Evolutionary conservation across 768 basidiomycete species (phyloP).

Genomic region (Rhodocollybia butyracea): DNA sequence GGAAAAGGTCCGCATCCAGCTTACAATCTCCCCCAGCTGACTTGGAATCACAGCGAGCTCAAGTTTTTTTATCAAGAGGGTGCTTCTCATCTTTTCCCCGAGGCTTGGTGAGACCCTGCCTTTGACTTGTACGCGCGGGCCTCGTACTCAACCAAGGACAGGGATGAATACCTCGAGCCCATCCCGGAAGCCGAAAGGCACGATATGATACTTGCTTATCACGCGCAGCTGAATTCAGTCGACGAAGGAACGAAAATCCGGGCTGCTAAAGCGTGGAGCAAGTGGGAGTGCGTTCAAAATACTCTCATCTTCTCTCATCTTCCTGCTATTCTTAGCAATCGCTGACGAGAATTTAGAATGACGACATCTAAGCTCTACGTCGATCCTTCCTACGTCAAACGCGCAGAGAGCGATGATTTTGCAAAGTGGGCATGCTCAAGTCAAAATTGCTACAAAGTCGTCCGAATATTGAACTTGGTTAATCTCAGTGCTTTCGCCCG

Average conservation of each 20-base stretch:
- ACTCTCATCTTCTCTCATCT: neutral
- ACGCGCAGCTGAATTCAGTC: conserved; percentile 67
- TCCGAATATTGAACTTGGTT: too few species aligned
- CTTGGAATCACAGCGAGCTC: conserved; percentile 53
- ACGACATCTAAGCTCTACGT: conserved; percentile 71
- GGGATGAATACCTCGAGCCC: conserved; percentile 79
- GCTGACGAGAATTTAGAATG: conserved; percentile 59
- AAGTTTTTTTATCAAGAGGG: conserved; percentile 93
- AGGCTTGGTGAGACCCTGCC: conserved; percentile 62
- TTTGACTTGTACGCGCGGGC: conserved; percentile 7
- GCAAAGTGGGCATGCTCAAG: conserved; percentile 55
- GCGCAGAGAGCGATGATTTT: conserved; percentile 70
- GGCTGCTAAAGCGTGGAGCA: conserved; percentile 85
- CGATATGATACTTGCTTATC: conserved; percentile 84
- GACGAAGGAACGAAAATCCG: conserved; percentile 61
- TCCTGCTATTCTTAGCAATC: neutral
- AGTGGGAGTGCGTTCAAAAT: conserved; percentile 73
- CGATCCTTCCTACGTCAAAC: conserved; percentile 63
- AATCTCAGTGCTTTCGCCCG: conserved; percentile 72
- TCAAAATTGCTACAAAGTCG: too few species aligned
- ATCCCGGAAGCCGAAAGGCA: conserved; percentile 79
- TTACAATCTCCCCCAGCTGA: conserved; percentile 9
- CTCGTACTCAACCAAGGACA: conserved; percentile 22
- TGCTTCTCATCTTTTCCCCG: conserved; percentile 77
- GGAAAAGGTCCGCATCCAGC: conserved; percentile 53